Percentiles rank a stretch among this genome's conserved stretches.
Evolutionary conservation across 192 early-diverging fungal species (phyloP).

Genomic region (Hyaloraphidium curvatum): DNA sequence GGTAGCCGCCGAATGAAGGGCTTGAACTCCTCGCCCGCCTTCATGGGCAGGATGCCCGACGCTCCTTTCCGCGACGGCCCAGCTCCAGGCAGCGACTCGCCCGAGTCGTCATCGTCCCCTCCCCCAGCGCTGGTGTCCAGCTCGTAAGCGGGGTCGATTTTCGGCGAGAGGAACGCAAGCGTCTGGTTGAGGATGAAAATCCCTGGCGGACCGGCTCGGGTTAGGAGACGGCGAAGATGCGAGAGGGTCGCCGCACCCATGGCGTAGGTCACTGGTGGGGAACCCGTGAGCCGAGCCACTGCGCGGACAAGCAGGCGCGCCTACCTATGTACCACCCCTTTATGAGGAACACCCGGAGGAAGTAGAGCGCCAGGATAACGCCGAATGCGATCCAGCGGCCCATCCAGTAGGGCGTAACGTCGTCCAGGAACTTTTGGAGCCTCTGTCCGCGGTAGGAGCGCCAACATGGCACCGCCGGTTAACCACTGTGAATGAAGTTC

Average conservation of each 20-base stretch:
- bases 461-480: too few species aligned
- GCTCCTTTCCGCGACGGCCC: too few species aligned
- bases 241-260: too few species aligned
- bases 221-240: too few species aligned
- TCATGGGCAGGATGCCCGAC: slow-evolving; percentile 76
- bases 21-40: slow-evolving; percentile 82
- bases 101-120: slow-evolving; percentile 44
- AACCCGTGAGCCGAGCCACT: neutral
- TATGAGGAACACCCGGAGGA: slow-evolving; percentile 54
- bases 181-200: slow-evolving; percentile 93
- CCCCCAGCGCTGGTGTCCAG: slow-evolving; percentile 37
- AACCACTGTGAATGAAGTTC: too few species aligned
- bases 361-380: slow-evolving; percentile 37
- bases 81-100: too few species aligned
- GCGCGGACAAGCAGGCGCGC: neutral
- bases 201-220: neutral
- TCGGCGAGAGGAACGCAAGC: slow-evolving; percentile 88
- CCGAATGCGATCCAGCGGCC: slow-evolving; percentile 59
- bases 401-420: slow-evolving; percentile 49
- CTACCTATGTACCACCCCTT: slow-evolving; percentile 87
- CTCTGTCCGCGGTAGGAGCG: too few species aligned
- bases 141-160: slow-evolving; percentile 79
- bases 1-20: slow-evolving; percentile 93
- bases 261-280: slow-evolving; percentile 35
- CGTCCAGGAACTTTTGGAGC: slow-evolving; percentile 62